Percentiles rank a stretch among this genome's conserved stretches.
These are phyloP conservation scores for Plasmopara muralis DNA, from an alignment of 352 stramenopile genomes.

Conservation along the genomic window DNA sequence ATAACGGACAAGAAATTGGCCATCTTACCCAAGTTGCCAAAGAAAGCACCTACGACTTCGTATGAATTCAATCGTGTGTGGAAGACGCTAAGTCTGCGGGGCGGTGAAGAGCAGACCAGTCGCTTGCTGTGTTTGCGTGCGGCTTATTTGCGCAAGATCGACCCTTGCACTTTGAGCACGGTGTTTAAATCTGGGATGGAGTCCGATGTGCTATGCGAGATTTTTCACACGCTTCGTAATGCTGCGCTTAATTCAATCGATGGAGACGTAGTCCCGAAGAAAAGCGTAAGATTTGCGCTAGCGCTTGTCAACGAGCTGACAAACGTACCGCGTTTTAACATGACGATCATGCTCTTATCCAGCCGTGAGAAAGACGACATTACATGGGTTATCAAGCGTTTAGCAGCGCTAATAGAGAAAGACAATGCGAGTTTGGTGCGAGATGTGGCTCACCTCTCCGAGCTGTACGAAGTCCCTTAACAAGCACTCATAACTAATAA, in stretches of 20 bases:
- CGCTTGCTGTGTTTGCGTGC: slow-evolving; percentile 36
- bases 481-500: neutral
- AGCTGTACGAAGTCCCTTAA: slow-evolving; percentile 28
- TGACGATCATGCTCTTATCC: slow-evolving; percentile 77
- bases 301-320: slow-evolving; percentile 35
- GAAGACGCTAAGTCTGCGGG: slow-evolving; percentile 54
- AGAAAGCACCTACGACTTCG: slow-evolving; percentile 54
- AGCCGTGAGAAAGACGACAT: slow-evolving; percentile 54
- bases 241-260: slow-evolving; percentile 7
- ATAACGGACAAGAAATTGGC: slow-evolving; percentile 3
- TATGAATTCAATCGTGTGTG: slow-evolving; percentile 80
- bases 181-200: slow-evolving; percentile 78
- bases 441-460: slow-evolving; percentile 28
- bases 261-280: neutral
- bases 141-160: slow-evolving; percentile 44
- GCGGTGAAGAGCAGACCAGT: slow-evolving; percentile 20
- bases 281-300: slow-evolving; percentile 23
- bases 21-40: slow-evolving; percentile 48
- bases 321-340: slow-evolving; percentile 62
- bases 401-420: slow-evolving; percentile 13
- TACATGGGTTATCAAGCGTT: slow-evolving; percentile 31
- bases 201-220: slow-evolving; percentile 64
- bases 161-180: slow-evolving; percentile 23
- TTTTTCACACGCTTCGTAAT: slow-evolving; percentile 42
- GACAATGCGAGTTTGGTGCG: slow-evolving; percentile 8